Percentiles rank a stretch among this genome's conserved stretches.
These are phyloP conservation scores for Flaveria ramosissima DNA, from an alignment of 129 eudicot species.

Conservation along the genomic window DNA sequence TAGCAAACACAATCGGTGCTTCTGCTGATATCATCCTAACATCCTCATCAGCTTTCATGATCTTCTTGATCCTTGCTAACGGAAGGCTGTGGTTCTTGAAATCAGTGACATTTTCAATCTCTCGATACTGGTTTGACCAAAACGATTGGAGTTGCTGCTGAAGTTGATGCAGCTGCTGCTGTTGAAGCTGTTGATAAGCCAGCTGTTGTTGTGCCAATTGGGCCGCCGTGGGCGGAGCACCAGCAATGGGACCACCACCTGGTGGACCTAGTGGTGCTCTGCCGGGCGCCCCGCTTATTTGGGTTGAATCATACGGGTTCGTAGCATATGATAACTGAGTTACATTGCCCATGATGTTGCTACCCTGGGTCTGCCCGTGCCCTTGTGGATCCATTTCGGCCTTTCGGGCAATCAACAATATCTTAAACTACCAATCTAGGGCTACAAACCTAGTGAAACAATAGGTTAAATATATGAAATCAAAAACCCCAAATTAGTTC, in stretches of 20 bases:
- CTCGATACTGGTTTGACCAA: slow-evolving; percentile 71
- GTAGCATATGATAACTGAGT: slow-evolving; percentile 54
- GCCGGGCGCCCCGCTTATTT: slow-evolving; percentile 46
- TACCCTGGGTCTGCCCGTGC: slow-evolving; percentile 56
- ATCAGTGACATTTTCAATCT: slow-evolving; percentile 61
- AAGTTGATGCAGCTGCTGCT: slow-evolving; percentile 62
- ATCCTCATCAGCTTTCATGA: slow-evolving; percentile 90
- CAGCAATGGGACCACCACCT: slow-evolving; percentile 40
- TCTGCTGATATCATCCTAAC: slow-evolving; percentile 86
- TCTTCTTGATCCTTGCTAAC: slow-evolving; percentile 81
- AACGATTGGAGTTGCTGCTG: slow-evolving; percentile 68
- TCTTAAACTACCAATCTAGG: too few relatives aligned
- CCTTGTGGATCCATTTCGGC: slow-evolving; percentile 78
- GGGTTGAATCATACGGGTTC: slow-evolving; percentile 50
- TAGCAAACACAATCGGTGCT: slow-evolving; percentile 78
- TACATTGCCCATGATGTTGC: slow-evolving; percentile 44
- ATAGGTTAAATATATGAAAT: slow-evolving; percentile 10
- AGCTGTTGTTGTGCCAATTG: slow-evolving; percentile 64
- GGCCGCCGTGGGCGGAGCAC: slow-evolving; percentile 45
- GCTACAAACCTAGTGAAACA: background rate
- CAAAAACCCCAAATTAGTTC: background rate
- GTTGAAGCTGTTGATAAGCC: slow-evolving; percentile 66
- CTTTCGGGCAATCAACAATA: slow-evolving; percentile 26
- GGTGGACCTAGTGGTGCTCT: slow-evolving; percentile 44
- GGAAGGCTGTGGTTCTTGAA: slow-evolving; percentile 91